Percentiles rank a stretch among this genome's conserved stretches.
Evolutionary conservation across 768 basidiomycete genomes (phyloP).

Genomic region (Rhodosporidiobolus sp.): DNA sequence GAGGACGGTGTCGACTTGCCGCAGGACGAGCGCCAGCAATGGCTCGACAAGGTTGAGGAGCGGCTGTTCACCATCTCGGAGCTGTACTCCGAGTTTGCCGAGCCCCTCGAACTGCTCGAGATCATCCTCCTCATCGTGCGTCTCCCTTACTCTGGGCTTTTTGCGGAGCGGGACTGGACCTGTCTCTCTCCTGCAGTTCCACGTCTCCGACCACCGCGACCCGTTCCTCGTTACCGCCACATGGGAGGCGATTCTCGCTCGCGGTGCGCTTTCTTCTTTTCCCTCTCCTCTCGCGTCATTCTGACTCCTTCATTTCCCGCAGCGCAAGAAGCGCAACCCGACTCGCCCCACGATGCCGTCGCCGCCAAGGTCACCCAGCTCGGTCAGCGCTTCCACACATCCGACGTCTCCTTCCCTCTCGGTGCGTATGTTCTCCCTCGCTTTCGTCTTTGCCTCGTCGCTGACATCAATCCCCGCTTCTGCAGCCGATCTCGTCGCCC

Average conservation of each 20-base stretch:
- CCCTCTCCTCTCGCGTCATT: constrained; percentile 73
- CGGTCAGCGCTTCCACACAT: constrained; percentile 83
- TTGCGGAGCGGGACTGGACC: not conserved
- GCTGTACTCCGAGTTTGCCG: constrained; percentile 84
- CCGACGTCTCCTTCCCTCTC: constrained; percentile 82
- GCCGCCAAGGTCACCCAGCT: constrained; percentile 65
- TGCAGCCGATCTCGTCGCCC: constrained; percentile 68
- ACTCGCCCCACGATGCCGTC: constrained; percentile 61
- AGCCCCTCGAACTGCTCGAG: constrained; percentile 75
- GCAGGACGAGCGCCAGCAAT: constrained; percentile 46
- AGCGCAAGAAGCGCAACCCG: constrained; percentile 39
- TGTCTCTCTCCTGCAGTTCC: constrained; percentile 52
- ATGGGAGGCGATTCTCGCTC: constrained; percentile 82
- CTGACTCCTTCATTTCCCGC: constrained; percentile 51
- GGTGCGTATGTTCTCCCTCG: constrained; percentile 56
- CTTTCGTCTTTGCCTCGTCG: not conserved
- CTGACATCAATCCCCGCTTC: not conserved
- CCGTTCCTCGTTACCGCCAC: constrained; percentile 74
- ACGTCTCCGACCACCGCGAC: constrained; percentile 89
- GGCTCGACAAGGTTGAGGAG: constrained; percentile 44
- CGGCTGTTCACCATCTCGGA: constrained; percentile 66
- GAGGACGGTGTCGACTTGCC: constrained; percentile 50
- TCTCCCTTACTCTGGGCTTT: no score
- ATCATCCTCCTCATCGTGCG: constrained; percentile 72
- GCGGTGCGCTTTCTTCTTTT: constrained; percentile 65